Base-by-base conservation (phyloP, 1,284 basidiomycete genomes). In the Microbotryomycetes sp. region DNA sequence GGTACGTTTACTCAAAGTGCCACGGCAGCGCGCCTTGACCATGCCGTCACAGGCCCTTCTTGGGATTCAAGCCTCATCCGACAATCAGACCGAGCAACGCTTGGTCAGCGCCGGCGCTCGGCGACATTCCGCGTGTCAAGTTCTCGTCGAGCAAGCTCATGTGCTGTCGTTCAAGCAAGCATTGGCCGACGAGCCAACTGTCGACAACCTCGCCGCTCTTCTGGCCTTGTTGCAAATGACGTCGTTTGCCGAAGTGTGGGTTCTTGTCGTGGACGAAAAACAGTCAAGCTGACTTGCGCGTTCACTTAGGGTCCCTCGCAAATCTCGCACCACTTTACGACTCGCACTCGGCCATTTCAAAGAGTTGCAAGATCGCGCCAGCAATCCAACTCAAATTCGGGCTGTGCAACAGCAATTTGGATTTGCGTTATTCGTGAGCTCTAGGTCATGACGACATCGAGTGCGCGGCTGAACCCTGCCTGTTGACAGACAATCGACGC, bases 41-140 rank as follows among this genome's bases (percentile, higher is more conserved):
- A 11, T 9, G 11, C 18, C 35, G 18, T 27, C 35, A 15, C 56
- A 57, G 56, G 49, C 56, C n/a, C 23, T 57, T 15, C 56, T 57
- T 21, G 56, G 56, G 6, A 57, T 57, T 3, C 29, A 51, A 26
- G 27, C 31, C 15, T 18, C 24, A 4, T 48, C 56, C 13, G 30
- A 24, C 23, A 35, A 48, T 35, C 29, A 50, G 26, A 45, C 47
- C 15, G 28, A 57, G 23, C 35, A 30, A 2, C 56, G 47, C 18
- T 26, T 57, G 21, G 35, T 57, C 49, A 52, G 28, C 23, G 56
- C 56, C 18, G 56, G 56, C 31, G 18, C 18, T n/a, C 56, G 56
- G 15, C 56, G 56, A 3, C 56, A 57, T 18, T 29, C n/a, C 41
- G 49, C 56, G 18, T 51, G 48, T 35, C 26, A 21, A 15, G 18